A percentile compares a stretch with the other conserved stretches of the same genome.
phyloP scores from a whole-genome alignment of 2,329 filamentous ascomycete species.

The Phoma sp. region DNA sequence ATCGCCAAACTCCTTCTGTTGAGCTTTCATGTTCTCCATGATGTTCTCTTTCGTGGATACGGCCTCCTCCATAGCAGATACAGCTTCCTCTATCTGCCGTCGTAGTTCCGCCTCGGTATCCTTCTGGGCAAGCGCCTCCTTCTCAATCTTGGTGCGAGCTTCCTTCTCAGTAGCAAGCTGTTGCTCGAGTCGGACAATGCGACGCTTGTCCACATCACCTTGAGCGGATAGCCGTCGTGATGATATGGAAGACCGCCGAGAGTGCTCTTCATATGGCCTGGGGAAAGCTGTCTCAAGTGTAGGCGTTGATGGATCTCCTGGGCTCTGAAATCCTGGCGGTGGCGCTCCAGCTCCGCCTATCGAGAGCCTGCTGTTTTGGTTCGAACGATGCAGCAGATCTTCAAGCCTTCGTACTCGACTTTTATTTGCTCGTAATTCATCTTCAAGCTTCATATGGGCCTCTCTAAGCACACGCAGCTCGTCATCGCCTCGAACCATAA shows the following conservation, averaged over 20 bases:
- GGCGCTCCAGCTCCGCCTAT: conserved; percentile 60
- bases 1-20: conserved; percentile 85
- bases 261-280: conserved; percentile 54
- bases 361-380: conserved; percentile 61
- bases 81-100: conserved; percentile 80
- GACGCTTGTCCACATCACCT: conserved; percentile 67
- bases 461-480: conserved; percentile 67
- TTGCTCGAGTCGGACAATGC: conserved; percentile 74
- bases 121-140: conserved; percentile 68
- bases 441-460: conserved; percentile 64
- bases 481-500: conserved; percentile 86
- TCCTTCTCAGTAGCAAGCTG: conserved; percentile 80
- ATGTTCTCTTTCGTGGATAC: conserved; percentile 94
- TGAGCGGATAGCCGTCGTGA: conserved; percentile 68
- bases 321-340: conserved; percentile 43
- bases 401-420: conserved; percentile 91
- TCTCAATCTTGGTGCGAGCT: conserved; percentile 69
- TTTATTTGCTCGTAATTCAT: conserved; percentile 82
- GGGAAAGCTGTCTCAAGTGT: conserved; percentile 46
- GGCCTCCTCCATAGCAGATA: conserved; percentile 89
- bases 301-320: conserved; percentile 47
- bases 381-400: conserved; percentile 87
- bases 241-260: conserved; percentile 66
- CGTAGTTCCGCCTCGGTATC: conserved; percentile 67
- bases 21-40: conserved; percentile 90